A percentile compares a stretch with the other conserved stretches of the same genome.
Conservation (phyloP, 805 yeast species). For the Sporopachydermia quercuum region DNA sequence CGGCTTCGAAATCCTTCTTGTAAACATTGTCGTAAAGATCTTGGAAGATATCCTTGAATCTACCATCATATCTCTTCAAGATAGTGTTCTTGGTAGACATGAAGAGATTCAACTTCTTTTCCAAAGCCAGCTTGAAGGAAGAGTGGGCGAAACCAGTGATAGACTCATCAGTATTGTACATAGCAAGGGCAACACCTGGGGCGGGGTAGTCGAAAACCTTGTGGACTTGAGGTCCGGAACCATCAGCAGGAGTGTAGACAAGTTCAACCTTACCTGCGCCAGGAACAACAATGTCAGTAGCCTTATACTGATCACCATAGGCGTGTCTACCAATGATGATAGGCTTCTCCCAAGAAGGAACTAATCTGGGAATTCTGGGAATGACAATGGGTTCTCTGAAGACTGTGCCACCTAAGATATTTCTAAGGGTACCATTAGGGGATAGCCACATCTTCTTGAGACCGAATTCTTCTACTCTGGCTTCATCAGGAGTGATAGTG, state of each 20-base stretch:
- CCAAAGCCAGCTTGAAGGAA: conserved; percentile 77
- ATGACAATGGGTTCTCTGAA: conserved; percentile 94
- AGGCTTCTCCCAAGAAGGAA: conserved; percentile 89
- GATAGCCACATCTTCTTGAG: conserved; percentile 96
- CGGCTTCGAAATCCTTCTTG: conserved; percentile 53
- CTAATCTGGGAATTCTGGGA: conserved; percentile 72
- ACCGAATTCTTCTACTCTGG: conserved; percentile 78
- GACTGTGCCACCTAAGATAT: conserved; percentile 90
- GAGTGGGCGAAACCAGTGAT: conserved; percentile 86
- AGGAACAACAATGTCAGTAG: conserved; percentile 72
- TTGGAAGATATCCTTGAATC: conserved; percentile 90
- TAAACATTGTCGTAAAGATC: conserved; percentile 57
- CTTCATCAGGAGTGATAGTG: conserved; percentile 97
- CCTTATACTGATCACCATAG: conserved; percentile 92
- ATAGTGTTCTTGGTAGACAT: conserved; percentile 91
- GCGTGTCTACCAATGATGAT: conserved; percentile 97
- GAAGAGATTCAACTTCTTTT: conserved; percentile 64
- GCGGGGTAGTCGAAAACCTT: conserved; percentile 61
- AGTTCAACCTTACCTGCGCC: conserved; percentile 68
- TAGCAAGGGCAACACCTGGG: conserved; percentile 72
- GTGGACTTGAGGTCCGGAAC: conserved; percentile 36
- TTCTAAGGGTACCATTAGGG: conserved; percentile 94
- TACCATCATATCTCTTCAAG: conserved; percentile 85
- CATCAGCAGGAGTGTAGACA: conserved; percentile 57
- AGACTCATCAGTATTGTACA: conserved; percentile 93